Evolutionary conservation across 2,329 filamentous ascomycete species (phyloP), one percentile per base, ranked within the genome.

Genomic region (Calonectria fujianensis): DNA sequence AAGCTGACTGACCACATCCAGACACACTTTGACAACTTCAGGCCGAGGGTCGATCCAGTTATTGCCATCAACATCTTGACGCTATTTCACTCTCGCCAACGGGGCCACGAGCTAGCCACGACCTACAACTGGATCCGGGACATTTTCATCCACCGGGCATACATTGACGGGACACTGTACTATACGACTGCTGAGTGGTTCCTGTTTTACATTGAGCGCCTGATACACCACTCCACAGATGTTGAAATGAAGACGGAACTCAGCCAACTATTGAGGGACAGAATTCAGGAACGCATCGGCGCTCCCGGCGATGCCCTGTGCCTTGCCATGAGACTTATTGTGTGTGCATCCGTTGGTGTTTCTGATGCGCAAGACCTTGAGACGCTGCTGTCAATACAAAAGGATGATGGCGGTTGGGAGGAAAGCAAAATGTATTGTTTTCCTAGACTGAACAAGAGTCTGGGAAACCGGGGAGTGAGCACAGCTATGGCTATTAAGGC

Each of bases 91-190:
- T 37, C 54, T 13, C 54, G 54, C 11, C 32, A 37, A n/a, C 54
- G 54, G 20, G 54, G 18, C 6, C 31, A 59, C n/a, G 11, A 59
- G 32, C n/a, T 37, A 7, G 18, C 54, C 9, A 14, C 31, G 2
- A 59, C 54, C 4, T 59, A 37, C 54, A 59, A 24, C 54, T 59
- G 54, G 54, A 39, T 59, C 16, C 54, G 54, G 13, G 54, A 59
- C 13, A 27, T 59, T 6, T 59, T 59, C 1, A 14, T 59, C 8
- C 31, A 59, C 20, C 31, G 54, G 10, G 54, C 54, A 1, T 59
- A 59, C 31, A 2, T 59, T 37, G 54, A 59, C 31, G 31, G 54
- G 10, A 59, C 31, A 9, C 18, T 37, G 10, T 59, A 59, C 20
- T 59, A 59, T 16, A 59, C 31, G 32, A 59, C 52, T 4, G 52